Evolutionary conservation across 495 filamentous ascomycete species (phyloP).

Genomic region (Penicillium bovifimosum): DNA sequence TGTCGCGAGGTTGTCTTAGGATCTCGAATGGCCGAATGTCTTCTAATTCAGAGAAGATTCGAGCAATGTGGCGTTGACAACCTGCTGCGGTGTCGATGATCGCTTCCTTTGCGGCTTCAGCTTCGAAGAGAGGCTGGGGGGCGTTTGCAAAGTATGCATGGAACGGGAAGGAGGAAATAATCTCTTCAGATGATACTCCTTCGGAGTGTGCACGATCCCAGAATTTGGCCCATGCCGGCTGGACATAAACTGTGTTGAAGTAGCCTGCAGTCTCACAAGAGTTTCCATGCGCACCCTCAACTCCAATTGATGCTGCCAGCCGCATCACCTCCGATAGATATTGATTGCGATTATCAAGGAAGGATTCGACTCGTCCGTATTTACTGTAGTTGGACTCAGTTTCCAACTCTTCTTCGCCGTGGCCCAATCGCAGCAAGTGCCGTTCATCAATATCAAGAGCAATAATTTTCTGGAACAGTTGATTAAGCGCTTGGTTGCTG

Average conservation of each 20-base stretch:
- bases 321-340: conserved; percentile 83
- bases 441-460: conserved; percentile 92
- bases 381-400: conserved; percentile 89
- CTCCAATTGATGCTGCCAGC: conserved; percentile 74
- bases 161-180: conserved; percentile 81
- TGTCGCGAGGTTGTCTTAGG: conserved; percentile 76
- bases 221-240: conserved; percentile 84
- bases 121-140: conserved; percentile 76
- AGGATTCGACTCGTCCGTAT: conserved; percentile 89
- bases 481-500: conserved; percentile 96
- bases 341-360: conserved; percentile 78
- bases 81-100: conserved; percentile 73
- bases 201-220: conserved; percentile 53
- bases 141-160: conserved; percentile 83
- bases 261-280: conserved; percentile 96
- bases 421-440: conserved; percentile 86
- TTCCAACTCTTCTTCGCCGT: conserved; percentile 90
- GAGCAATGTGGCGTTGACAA: conserved; percentile 85
- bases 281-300: conserved; percentile 85
- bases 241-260: conserved; percentile 88
- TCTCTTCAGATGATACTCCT: conserved; percentile 51
- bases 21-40: conserved; percentile 96
- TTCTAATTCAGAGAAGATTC: conserved; percentile 87
- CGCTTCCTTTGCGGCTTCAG: conserved; percentile 55
- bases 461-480: conserved; percentile 97